A percentile compares a stretch with the other conserved stretches of the same genome.
phyloP scores from a whole-genome alignment of 2,329 filamentous ascomycete genomes.

The Metarhizium album region DNA sequence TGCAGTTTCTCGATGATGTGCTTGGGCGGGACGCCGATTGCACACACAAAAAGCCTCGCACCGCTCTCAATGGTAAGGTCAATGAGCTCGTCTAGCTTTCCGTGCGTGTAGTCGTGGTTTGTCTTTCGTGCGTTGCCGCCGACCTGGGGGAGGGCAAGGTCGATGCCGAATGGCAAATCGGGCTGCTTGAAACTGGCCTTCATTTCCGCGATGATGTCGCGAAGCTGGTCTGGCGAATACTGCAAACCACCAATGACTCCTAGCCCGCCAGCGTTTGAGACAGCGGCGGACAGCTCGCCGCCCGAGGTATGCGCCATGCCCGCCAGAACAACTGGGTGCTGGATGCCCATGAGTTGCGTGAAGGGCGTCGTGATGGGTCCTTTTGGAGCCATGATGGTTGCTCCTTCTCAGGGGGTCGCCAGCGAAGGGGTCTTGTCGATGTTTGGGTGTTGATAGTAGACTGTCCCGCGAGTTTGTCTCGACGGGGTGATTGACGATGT shows the following conservation, averaged over 20 bases:
- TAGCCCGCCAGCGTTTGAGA: slow-evolving; percentile 80
- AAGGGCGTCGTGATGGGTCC: slow-evolving; percentile 64
- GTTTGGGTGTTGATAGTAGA: too few relatives aligned
- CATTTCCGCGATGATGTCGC: slow-evolving; percentile 73
- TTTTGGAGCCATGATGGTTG: slow-evolving; percentile 25
- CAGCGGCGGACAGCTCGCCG: slow-evolving; percentile 68
- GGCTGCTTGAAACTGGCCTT: slow-evolving; percentile 60
- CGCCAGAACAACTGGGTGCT: slow-evolving; percentile 82
- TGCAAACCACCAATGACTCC: slow-evolving; percentile 63
- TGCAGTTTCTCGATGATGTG: slow-evolving; percentile 68
- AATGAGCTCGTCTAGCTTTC: slow-evolving; percentile 81
- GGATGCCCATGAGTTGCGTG: slow-evolving; percentile 67
- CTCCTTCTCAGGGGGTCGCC: too few relatives aligned
- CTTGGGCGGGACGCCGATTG: slow-evolving; percentile 75
- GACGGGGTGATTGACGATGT: too few relatives aligned
- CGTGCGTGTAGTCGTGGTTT: slow-evolving; percentile 91
- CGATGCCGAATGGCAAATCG: slow-evolving; percentile 75
- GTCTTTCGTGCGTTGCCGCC: slow-evolving; percentile 77
- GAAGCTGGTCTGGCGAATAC: slow-evolving; percentile 65
- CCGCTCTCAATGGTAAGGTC: slow-evolving; percentile 76
- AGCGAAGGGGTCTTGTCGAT: too few relatives aligned
- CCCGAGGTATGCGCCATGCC: slow-evolving; percentile 86
- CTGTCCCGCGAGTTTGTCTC: too few relatives aligned
- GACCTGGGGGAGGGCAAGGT: slow-evolving; percentile 83
- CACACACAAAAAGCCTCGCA: slow-evolving; percentile 76